phyloP scores from a whole-genome alignment of 345 rosid genomes.

The Eucalyptus marginata region DNA sequence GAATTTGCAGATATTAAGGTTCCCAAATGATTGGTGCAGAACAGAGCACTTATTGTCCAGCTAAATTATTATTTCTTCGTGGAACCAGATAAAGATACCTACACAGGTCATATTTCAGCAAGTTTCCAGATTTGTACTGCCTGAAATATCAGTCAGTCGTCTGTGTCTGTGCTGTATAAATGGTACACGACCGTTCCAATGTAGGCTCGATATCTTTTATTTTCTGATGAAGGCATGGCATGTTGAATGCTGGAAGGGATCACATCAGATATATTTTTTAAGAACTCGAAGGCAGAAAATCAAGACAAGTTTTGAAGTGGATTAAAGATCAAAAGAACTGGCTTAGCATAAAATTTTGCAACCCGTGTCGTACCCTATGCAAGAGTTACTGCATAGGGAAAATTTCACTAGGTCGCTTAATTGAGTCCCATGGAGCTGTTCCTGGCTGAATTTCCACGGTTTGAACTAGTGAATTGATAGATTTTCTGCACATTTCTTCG shows the following conservation, averaged over 20 bases:
- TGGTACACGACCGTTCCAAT: background rate
- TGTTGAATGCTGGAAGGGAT: background rate
- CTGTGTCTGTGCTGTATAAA: background rate
- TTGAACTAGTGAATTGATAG: background rate
- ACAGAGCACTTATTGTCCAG: background rate
- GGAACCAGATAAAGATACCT: background rate
- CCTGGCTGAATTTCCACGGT: background rate
- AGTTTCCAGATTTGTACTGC: background rate
- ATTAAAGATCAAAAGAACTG: background rate
- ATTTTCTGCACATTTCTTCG: background rate
- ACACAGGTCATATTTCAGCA: background rate
- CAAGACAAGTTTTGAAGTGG: background rate
- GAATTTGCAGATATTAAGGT: background rate
- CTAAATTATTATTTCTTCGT: background rate
- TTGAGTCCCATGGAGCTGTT: background rate
- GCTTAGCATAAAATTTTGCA: background rate
- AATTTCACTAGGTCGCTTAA: background rate
- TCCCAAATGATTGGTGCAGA: background rate
- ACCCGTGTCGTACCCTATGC: background rate
- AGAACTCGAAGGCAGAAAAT: background rate
- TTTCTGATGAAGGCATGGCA: background rate
- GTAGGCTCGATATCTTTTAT: background rate
- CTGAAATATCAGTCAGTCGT: background rate
- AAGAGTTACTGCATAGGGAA: background rate
- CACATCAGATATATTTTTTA: background rate